Conservation (phyloP, 805 yeast species). For the Metschnikowia vanudenii region DNA sequence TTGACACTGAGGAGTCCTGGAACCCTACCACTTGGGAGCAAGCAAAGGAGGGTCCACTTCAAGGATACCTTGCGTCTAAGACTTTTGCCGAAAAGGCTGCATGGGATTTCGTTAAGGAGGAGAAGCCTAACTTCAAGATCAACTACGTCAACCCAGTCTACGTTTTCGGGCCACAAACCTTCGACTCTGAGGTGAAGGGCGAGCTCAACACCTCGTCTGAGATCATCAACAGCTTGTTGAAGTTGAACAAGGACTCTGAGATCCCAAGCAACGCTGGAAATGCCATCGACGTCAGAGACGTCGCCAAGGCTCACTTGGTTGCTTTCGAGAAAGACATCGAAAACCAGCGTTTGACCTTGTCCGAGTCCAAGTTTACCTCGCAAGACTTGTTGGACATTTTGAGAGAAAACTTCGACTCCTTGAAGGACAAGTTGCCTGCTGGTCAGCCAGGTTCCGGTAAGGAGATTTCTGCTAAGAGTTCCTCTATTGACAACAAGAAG, state of each 20-base stretch:
- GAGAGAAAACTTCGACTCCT: conserved; percentile 35
- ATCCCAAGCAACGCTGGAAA: conserved; percentile 26
- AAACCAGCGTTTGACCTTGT: conserved; percentile 32
- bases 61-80: conserved; percentile 40
- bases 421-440: conserved; percentile 44
- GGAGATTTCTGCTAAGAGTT: conserved; percentile 17
- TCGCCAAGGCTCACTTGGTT: conserved; percentile 20
- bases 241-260: conserved; percentile 20
- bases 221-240: conserved; percentile 41
- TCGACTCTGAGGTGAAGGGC: conserved; percentile 29
- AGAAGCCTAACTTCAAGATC: conserved; percentile 39
- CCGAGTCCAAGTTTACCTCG: conserved; percentile 22
- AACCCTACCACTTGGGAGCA: conserved; percentile 53
- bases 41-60: conserved; percentile 18
- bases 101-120: conserved; percentile 29
- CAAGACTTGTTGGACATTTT: conserved; percentile 36
- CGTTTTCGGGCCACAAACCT: conserved; percentile 29
- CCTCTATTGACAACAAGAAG: conserved; percentile 33
- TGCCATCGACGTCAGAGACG: conserved; percentile 24
- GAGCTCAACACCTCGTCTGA: conserved; percentile 36
- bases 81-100: conserved; percentile 36
- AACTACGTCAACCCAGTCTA: conserved; percentile 27
- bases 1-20: conserved; percentile 44
- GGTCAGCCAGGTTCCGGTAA: conserved; percentile 39
- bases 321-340: conserved; percentile 18